Base-by-base conservation (phyloP, 345 rosid species). In the Camelina neglecta region DNA sequence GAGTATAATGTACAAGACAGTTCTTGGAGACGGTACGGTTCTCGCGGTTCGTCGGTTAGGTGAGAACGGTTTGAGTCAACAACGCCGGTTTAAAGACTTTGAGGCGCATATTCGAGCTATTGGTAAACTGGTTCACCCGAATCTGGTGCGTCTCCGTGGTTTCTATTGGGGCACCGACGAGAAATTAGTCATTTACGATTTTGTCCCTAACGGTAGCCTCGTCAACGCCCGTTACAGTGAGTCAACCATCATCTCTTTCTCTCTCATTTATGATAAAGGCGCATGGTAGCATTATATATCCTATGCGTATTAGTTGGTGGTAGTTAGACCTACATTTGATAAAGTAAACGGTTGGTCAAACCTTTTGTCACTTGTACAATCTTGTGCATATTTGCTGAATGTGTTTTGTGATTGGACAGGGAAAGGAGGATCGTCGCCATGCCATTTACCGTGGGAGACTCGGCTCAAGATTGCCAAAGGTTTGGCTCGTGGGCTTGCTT, bases 31-130 rank as follows among this genome's bases (percentile, higher is more conserved):
- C 33, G 96, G 97, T 5, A 84, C 93, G 7, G 69, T 88, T 39
- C 83, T 92, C 0, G 99, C 97, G 8, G 96, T 95, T 54, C 91
- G 99, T 6, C 84, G 97, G 84, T 88, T 95, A 7, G 96, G 97
- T 8, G 97, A 92, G 68, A 85, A 76, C 53, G 85, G 88, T 33
- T 77, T 87, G 16, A 90, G 79, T 61, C 87, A 93, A 82, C 89
- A 89, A 80, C 91, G 83, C 80, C 86, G 97, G 85, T 90, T 92
- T 84, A 92, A 83, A 62, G 91, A 92, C 66, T 95, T 90, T 53
- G 97, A 90, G 75, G 83, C 80, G 57, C 93, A 90, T 77, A 87
- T 95, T 21, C 88, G 97, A 54, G 86, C 88, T 60, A 84, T 92
- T 4, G 88, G 93, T 6, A 95, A 89, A 72, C 50, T 95, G 85